Evolutionary conservation across 164 flowering plant genomes (phyloP), one percentile per base, ranked within the genome.

Genomic region (Aristolochia fimbriata): DNA sequence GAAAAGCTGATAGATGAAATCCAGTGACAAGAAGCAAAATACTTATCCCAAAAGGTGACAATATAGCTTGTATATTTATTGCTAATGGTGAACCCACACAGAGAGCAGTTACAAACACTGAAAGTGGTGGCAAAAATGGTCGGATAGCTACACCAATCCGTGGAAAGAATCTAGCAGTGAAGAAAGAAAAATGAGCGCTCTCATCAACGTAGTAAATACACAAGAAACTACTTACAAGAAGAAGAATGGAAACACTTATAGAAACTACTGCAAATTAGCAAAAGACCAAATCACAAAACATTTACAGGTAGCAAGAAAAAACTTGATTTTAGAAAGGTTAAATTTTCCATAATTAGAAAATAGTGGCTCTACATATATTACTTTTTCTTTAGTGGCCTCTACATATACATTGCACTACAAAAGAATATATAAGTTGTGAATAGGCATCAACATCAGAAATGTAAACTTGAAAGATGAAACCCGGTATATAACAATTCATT

Each of bases 71-170:
- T 15, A 85, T 80, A 68, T 89, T 93, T 63, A 84, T 78, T 22
- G 98, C 97, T 57, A 93, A 83, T 56, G 97, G 97, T 51, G 98
- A 87, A 60, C 98, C 97, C 73, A 87, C 96, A 72, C 98, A 93
- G 15, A 78, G 79, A 65, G 97, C 87, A 57, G 97, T 87, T 60
- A 89, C 97, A 61, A 87, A 73, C 15, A 93, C 97, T 33, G 98
- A 93, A 1, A 93, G 76, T 25, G 88, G 85, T 47, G 97, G 96
- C 74, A 93, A 66, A 63, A 93, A 69, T 46, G 97, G 98, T 20
- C 94, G 73, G 55, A 93, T 84, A 9, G 83, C 85, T 71, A 71
- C 69, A 65, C 83, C 82, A 20, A 87, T 60, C 67, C 60, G 51
- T 11, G 98, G 97, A 61, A 86, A 75, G 64, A 82, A 82, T 72